Evolutionary conservation across 805 yeast genomes (phyloP), one percentile per base, ranked within the genome.

Genomic region (Suhomyces kilbournensis): DNA sequence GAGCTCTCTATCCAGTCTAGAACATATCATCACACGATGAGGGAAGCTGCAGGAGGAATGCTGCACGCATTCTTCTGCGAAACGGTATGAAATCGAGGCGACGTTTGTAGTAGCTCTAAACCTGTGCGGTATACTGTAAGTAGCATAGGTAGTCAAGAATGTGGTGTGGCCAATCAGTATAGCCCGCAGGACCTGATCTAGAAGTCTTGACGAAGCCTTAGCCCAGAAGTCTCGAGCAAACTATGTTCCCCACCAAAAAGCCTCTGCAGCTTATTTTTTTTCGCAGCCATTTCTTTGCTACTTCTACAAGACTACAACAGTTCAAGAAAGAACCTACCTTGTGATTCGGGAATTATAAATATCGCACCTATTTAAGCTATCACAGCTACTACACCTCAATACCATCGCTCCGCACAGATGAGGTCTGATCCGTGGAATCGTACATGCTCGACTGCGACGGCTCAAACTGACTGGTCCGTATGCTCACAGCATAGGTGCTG

Each of bases 401-500:
- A 10, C 26, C 30, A 6, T 42, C 56, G 35, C 52, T 50, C 38
- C 51, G 44, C 46, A 52, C 53, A 19, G 54, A 51, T 32, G 55
- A 51, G n/a, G 57, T 52, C 44, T 54, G 59, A 34, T 54, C 59
- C 9, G 57, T 48, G 10, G 53, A 47, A 26, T 56, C 60, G 40
- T 56, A 54, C 49, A 54, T 43, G 42, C 58, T 56, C 44, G 44
- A 38, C 46, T 48, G 51, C n/a, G 57, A 54, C 5, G 58, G 55
- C 34, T 55, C 60, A 12, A 51, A 34, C 46, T 56, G 57, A 46
- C 57, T 56, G 17, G 60, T 56, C 43, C 60, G 42, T 43, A 53
- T 51, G 40, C 58, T 55, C 20, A 49, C 53, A 4, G 60, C 57
- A 26, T 57, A 58, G 7, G 62, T 46, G 51, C 69, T 62, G 48